phyloP scores from a whole-genome alignment of 1,284 basidiomycete genomes.

The Tilletia walkeri region DNA sequence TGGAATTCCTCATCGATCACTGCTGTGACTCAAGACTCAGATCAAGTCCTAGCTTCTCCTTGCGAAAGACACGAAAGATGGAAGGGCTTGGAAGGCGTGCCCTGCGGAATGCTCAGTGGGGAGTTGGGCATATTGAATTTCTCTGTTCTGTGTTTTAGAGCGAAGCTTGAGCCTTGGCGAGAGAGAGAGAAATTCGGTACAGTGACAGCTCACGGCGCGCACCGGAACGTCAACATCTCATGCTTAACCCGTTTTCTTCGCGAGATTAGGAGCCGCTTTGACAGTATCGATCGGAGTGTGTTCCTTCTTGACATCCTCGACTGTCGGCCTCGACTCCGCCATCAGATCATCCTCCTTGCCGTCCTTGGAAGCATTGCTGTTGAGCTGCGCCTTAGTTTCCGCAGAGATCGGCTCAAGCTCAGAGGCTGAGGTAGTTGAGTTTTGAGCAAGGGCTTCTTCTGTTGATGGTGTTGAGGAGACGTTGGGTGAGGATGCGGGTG shows the following conservation, averaged over 20 bases:
- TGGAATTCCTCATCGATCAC: too few relatives aligned
- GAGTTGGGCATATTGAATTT: too few relatives aligned
- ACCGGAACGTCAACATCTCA: background rate
- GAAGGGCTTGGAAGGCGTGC: too few relatives aligned
- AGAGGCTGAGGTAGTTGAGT: background rate
- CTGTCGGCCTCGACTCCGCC: background rate
- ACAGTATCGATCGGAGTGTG: background rate
- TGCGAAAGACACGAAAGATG: too few relatives aligned
- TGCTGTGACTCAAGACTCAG: too few relatives aligned
- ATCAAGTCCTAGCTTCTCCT: too few relatives aligned
- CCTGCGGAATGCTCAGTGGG: too few relatives aligned
- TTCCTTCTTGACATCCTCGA: background rate
- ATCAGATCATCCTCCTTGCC: background rate
- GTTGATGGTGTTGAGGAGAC: constrained; percentile 1
- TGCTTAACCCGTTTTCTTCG: background rate
- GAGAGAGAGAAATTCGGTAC: too few relatives aligned
- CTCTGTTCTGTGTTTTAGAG: too few relatives aligned
- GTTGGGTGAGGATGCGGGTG: background rate
- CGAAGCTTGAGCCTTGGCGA: too few relatives aligned
- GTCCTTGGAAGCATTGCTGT: background rate
- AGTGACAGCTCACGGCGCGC: too few relatives aligned
- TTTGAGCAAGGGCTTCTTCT: background rate
- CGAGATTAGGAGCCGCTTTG: constrained; percentile 3
- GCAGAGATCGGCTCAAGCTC: constrained; percentile 7
- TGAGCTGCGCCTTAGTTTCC: background rate